These are phyloP conservation scores for Schoenoplectus triqueter DNA, from an alignment of 202 grass and related monocot genomes.

Conservation along the genomic window DNA sequence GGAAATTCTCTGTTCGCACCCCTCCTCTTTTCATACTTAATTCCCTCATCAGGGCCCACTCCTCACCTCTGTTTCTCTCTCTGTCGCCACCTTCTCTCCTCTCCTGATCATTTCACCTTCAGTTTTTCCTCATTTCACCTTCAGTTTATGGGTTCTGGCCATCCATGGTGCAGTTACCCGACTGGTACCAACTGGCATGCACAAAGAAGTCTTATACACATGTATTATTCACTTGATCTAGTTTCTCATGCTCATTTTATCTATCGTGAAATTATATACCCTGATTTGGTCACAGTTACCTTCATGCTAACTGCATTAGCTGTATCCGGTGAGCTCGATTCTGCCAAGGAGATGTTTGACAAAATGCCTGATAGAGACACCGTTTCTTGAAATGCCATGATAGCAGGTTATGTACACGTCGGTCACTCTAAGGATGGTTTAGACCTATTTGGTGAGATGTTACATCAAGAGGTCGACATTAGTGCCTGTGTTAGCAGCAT, in stretches of 20 bases:
- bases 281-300: constrained; percentile 60
- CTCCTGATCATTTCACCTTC: constrained; percentile 73
- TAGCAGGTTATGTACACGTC: constrained; percentile 55
- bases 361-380: constrained; percentile 56
- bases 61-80: too few species aligned
- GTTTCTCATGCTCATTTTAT: constrained; percentile 36
- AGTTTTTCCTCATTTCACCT: constrained; percentile 67
- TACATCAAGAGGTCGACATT: constrained; percentile 55
- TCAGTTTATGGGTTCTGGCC: constrained; percentile 44
- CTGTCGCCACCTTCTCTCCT: too few species aligned
- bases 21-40: too few species aligned
- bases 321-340: constrained; percentile 42
- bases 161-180: constrained; percentile 56
- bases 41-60: too few species aligned
- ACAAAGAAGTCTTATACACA: constrained; percentile 61
- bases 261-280: constrained; percentile 51
- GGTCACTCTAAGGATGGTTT: constrained; percentile 57
- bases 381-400: constrained; percentile 78
- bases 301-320: constrained; percentile 53
- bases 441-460: constrained; percentile 68
- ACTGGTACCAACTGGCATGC: constrained; percentile 53
- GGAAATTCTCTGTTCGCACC: too few species aligned
- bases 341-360: constrained; percentile 62
- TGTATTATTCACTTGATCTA: constrained; percentile 66
- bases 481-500: constrained; percentile 63